Evolutionary conservation across 805 yeast species (phyloP), one percentile per base, ranked within the genome.

Genomic region (Priceomyces fermenticarens): DNA sequence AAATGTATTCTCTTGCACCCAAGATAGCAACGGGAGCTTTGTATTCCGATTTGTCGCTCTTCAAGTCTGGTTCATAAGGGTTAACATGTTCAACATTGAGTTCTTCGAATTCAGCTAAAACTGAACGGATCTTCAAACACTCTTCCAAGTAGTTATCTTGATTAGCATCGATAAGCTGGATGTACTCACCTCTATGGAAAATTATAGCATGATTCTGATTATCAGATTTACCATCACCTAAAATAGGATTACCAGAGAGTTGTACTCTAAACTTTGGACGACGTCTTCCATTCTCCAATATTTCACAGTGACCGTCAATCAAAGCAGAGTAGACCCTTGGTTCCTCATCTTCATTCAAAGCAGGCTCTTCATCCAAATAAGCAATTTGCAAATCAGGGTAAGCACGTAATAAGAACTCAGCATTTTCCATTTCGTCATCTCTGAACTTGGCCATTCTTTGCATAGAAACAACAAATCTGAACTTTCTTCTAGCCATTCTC

Each of bases 161-260:
- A 55, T 86, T 86, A 11, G 93, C 90, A 70, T 86, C 95, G 47
- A 85, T 77, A 49, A 86, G 70, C 55, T 86, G 93, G 45, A 85
- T 74, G 55, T 84, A 85, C 57, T 85, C 93, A 45, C 95, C 95
- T 47, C 93, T 74, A 52, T 81, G 78, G 63, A 83, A 86, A 27
- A 84, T 77, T 36, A 86, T 58, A 4, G 90, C 79, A 58, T 80
- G 86, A 54, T 86, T 86, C 57, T 86, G 95, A 54, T 86, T 86
- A 61, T 86, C 95, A 25, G 89, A 77, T 58, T 85, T 85, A 42
- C 95, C 95, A 58, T 85, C 93, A 36, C 95, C 95, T 44, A 86
- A 70, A 40, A 85, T 83, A 36, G 95, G 95, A 57, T 85, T 79
- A 12, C 95, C 95, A 10, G 90, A 81, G 33, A 86, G 69, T 50